Conservation (phyloP, 83 land plant genomes). For the Picea abies region DNA sequence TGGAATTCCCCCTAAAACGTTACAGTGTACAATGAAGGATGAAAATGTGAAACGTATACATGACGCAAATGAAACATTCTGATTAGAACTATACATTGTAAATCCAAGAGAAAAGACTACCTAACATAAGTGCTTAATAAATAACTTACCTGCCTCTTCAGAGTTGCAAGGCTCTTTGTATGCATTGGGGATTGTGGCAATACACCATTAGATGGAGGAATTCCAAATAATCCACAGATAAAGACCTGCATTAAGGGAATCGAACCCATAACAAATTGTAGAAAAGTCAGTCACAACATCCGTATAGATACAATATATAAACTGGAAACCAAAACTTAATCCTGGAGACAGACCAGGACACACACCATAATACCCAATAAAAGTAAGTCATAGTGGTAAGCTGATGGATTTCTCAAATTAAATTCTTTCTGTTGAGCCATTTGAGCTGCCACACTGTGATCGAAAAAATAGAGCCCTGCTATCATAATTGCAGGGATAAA, state of each 20-base stretch:
- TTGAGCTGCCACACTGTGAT: too few species aligned
- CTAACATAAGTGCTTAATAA: too few species aligned
- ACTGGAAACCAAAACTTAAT: background rate
- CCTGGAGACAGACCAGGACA: background rate
- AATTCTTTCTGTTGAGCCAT: too few species aligned
- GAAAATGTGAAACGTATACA: background rate
- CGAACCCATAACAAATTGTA: too few species aligned
- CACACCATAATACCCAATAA: conserved; percentile 84
- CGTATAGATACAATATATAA: background rate
- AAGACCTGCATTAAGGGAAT: conserved; percentile 50
- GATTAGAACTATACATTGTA: too few species aligned
- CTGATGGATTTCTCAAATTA: too few species aligned
- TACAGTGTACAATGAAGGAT: background rate
- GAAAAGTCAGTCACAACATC: background rate
- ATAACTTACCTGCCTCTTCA: conserved; percentile 78
- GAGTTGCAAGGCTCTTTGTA: conserved; percentile 85
- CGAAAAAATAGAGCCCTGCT: too few species aligned
- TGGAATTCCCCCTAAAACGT: background rate
- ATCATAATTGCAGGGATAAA: too few species aligned
- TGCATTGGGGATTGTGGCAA: conserved; percentile 99
- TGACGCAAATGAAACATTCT: too few species aligned
- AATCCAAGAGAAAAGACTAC: too few species aligned
- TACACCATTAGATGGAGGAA: conserved; percentile 97
- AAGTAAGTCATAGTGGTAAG: conserved; percentile 67
- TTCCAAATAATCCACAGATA: conserved; percentile 84